Evolutionary conservation across 257 asterid species (phyloP).

Genomic region (Agastache rugosa): DNA sequence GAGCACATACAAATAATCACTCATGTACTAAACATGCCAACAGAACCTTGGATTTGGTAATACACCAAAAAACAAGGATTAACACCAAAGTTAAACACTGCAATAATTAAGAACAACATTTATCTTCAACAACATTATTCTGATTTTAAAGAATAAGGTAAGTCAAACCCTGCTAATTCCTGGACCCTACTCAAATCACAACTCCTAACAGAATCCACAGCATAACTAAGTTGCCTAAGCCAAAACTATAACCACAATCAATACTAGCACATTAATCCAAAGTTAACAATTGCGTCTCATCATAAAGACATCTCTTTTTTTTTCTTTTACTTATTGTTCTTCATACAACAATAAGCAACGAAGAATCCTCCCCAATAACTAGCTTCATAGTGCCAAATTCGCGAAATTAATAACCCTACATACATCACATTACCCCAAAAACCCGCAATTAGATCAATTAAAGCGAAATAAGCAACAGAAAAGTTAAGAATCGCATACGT

Average conservation of each 20-base stretch:
- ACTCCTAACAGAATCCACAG: slow-evolving; percentile 5
- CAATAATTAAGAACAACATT: neutral
- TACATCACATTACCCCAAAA: slow-evolving; percentile 31
- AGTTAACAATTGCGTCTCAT: slow-evolving; percentile 10
- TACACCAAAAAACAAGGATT: neutral
- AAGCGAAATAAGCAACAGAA: slow-evolving; percentile 1
- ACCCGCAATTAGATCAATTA: slow-evolving; percentile 28
- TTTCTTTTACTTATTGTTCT: slow-evolving; percentile 12
- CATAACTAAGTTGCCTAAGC: slow-evolving; percentile 22
- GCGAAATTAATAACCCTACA: slow-evolving; percentile 33
- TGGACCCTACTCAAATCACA: neutral
- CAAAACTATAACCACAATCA: slow-evolving; percentile 15
- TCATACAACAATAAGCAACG: slow-evolving; percentile 18
- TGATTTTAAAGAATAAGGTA: slow-evolving; percentile 1
- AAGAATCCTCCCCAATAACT: slow-evolving; percentile 19
- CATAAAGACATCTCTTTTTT: neutral
- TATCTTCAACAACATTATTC: slow-evolving; percentile 6
- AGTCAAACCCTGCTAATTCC: slow-evolving; percentile 13
- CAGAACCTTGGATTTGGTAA: neutral
- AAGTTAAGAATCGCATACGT: slow-evolving; percentile 47
- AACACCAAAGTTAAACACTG: slow-evolving; percentile 7
- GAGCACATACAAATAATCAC: neutral
- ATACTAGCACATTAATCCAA: slow-evolving; percentile 23
- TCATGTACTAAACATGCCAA: slow-evolving; percentile 16
- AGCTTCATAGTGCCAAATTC: slow-evolving; percentile 9